A percentile compares a stretch with the other conserved stretches of the same genome.
Conservation (phyloP, 345 rosid genomes). For the Turritis glabra region DNA sequence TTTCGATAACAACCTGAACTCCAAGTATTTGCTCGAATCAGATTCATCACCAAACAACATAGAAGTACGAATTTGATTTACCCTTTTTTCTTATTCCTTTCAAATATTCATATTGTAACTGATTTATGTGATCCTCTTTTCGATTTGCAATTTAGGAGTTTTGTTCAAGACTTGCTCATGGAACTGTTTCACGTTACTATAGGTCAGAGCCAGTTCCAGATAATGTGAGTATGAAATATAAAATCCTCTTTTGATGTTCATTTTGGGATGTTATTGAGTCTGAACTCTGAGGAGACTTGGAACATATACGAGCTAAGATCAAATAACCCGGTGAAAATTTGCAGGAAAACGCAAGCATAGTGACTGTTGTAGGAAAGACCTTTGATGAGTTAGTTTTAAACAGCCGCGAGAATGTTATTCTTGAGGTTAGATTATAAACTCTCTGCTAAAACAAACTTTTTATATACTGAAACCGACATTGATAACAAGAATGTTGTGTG, state of each 20-base stretch:
- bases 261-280: neutral
- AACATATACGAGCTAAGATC: neutral
- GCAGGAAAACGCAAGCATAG: constrained; percentile 60
- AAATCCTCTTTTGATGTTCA: neutral
- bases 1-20: constrained; percentile 63
- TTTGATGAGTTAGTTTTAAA: constrained; percentile 72
- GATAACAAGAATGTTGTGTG: neutral
- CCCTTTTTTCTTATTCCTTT: constrained; percentile 7
- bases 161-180: constrained; percentile 57
- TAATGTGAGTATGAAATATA: constrained; percentile 54
- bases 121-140: neutral
- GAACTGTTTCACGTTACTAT: constrained; percentile 58
- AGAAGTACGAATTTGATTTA: constrained; percentile 51
- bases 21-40: constrained; percentile 69
- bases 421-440: constrained; percentile 64
- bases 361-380: constrained; percentile 76
- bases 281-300: neutral
- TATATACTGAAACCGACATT: neutral
- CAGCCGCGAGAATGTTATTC: constrained; percentile 67
- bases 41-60: constrained; percentile 65
- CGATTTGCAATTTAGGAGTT: constrained; percentile 55
- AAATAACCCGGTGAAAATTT: constrained; percentile 24
- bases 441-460: neutral
- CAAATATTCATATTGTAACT: neutral
- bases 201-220: constrained; percentile 81